Conservation (phyloP, 2,329 filamentous ascomycete genomes). For the Paecilomyces sp. region DNA sequence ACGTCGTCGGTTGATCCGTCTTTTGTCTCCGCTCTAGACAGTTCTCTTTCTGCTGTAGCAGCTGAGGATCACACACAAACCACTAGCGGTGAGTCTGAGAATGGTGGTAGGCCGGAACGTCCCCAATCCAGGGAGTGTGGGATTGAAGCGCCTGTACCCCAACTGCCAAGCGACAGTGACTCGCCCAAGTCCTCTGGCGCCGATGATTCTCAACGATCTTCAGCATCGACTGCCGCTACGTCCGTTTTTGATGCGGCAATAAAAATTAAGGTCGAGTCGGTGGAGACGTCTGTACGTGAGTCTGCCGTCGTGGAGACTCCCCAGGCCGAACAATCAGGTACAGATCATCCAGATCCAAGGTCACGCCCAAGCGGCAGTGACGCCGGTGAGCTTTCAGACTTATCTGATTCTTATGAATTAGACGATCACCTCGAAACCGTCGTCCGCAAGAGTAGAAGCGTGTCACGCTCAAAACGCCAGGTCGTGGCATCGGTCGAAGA, state of each 20-base stretch:
- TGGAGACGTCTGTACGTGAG: slow-evolving; percentile 6
- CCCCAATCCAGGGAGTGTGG: slow-evolving; percentile 3
- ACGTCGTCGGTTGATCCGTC: slow-evolving; percentile 13
- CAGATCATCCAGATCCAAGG: slow-evolving; percentile 7
- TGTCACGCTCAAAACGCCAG: slow-evolving; percentile 14
- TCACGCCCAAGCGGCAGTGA: slow-evolving; percentile 10
- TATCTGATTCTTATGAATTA: slow-evolving; percentile 18
- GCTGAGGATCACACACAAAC: not conserved
- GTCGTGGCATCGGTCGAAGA: slow-evolving; percentile 33
- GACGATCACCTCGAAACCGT: slow-evolving; percentile 17
- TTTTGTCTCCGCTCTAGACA: not conserved
- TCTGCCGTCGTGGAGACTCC: not conserved
- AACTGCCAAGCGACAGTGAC: slow-evolving; percentile 13
- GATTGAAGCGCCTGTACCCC: slow-evolving; percentile 2
- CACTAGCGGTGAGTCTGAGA: not conserved
- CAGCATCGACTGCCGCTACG: slow-evolving; percentile 29
- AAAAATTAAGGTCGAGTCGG: slow-evolving; percentile 12
- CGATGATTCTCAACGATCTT: slow-evolving; percentile 25
- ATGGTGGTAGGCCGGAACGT: not conserved
- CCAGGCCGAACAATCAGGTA: slow-evolving; percentile 5
- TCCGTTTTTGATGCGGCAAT: slow-evolving; percentile 22
- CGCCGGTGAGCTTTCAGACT: slow-evolving; percentile 16
- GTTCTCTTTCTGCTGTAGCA: not conserved
- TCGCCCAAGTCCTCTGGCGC: slow-evolving; percentile 19
- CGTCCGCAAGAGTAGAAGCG: slow-evolving; percentile 10